Conservation (phyloP, 371 early-diverging fungal species). For the Dinochytrium kinnereticum region DNA sequence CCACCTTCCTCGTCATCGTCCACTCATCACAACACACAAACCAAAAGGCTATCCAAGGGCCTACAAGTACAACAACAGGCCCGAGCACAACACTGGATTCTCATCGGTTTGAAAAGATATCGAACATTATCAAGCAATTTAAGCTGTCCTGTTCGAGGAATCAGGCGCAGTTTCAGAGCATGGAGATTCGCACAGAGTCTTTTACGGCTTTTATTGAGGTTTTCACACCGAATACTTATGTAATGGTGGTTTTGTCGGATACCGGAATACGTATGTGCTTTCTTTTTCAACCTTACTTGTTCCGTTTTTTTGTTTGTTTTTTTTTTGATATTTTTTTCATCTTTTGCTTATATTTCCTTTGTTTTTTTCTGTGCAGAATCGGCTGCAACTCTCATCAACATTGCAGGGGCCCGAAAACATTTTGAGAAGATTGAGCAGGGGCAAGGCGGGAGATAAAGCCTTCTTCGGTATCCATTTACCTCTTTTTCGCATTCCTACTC, state of each 20-base stretch:
- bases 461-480: background rate
- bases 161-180: constrained; percentile 85
- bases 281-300: no score
- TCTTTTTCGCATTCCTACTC: no score
- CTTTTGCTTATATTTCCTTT: background rate
- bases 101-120: constrained; percentile 90
- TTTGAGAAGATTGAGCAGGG: constrained; percentile 82
- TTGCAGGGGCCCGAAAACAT: constrained; percentile 81
- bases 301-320: constrained; percentile 9
- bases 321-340: background rate
- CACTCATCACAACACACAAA: constrained; percentile 61
- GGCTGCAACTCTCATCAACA: constrained; percentile 52
- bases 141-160: constrained; percentile 84
- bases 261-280: constrained; percentile 82
- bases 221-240: constrained; percentile 92
- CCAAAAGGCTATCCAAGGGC: no score
- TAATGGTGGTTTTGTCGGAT: constrained; percentile 91
- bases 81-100: constrained; percentile 48
- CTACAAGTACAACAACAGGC: background rate
- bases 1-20: constrained; percentile 93
- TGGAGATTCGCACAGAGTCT: constrained; percentile 82
- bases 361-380: constrained; percentile 17
- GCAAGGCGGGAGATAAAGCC: background rate
- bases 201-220: constrained; percentile 91
- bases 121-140: constrained; percentile 93